Base-by-base conservation (phyloP, 345 rosid genomes). In the Aurinia saxatilis region DNA sequence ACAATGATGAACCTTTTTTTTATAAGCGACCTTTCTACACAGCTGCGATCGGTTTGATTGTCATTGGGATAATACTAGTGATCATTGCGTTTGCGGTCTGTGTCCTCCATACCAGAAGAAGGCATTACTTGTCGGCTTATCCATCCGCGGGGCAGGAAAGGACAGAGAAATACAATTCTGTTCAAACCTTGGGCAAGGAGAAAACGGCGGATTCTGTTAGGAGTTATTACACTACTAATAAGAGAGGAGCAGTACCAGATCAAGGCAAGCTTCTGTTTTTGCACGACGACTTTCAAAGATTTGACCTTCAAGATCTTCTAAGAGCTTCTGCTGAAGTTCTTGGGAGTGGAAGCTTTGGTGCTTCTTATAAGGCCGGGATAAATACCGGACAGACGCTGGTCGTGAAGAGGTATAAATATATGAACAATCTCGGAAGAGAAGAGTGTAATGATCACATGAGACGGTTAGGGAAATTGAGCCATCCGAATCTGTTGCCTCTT, bases 301-400 rank as follows among this genome's bases (percentile, higher is more conserved):
- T 88, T 50, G 96, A 82, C 61, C 65, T 88, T 66, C 91, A 81
- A 50, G 92, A 85, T 61, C 64, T 88, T 77, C 72, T 88, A 4
- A 80, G 66, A 70, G 84, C 90, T 1, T 83, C 96, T 1, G 96
- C 96, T 5, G 90, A 88, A 66, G 87, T 88, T 27, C 63, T 88
- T 64, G 96, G 96, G 27, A 88, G 96, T 58, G 96, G 92, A 48
- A 83, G 84, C 23, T 88, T 83, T 48, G 92, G 96, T 21, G 78
- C 90, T 54, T 85, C 96, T 2, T 88, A 83, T 46, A 88, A 88
- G 64, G 85, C 96, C 0, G 74, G 57, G 6, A 75, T 82, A 23
- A 23, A 30, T 46, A 44, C 36, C 1, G 83, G 80, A 5, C 56
- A 57, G 37, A 51, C 74, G 1, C n/a, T 81, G 45, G 96, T 88